Evolutionary conservation across 2,329 filamentous ascomycete species (phyloP), one percentile per base, ranked within the genome.

Genomic region (Zarea fungicola): DNA sequence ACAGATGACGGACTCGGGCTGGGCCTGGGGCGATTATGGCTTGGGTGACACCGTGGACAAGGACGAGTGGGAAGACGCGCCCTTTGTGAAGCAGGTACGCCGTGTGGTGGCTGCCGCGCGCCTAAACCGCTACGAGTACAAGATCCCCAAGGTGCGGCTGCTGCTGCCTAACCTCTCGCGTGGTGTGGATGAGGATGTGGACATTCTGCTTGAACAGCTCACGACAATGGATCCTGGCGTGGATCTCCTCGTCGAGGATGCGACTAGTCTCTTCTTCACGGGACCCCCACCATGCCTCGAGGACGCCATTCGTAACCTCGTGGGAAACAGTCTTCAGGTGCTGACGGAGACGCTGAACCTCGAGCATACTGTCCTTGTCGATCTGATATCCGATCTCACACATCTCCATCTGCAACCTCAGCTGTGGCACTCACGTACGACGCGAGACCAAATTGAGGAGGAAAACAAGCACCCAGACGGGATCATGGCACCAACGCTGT

Each of bases 1-100:
- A 4, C 66, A 72, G 39, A 65, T 72, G 68, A 61, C 62, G 3
- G 68, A 70, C 39, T 60, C 60, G n/a, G 69, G 69, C 4, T 71
- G 69, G 69, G 60, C 59, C 6, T 72, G 69, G 69, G 69, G 66
- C 6, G 64, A 66, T 6, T 56, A 68, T 51, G 54, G 58, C 5
- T 49, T 56, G 5, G 61, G 62, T 1, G 62, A 67, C 3, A 42
- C 51, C 1, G 63, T 68, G 5, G 60, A 63, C 7, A 51, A 55
- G 25, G 60, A 62, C 6, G 67, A 69, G 42, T 67, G 62, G 59
- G 63, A 64, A 8, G 64, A 68, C 42, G 54, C 60, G 0, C 60
- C 62, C 3, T 53, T 70, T 45, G 63, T 62, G 2, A 65, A 58
- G 46, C 61, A 65, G 18, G 55, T 64, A 6, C 58, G 52, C 35